Percentiles rank a stretch among this genome's conserved stretches.
phyloP scores from a whole-genome alignment of 2,329 filamentous ascomycete species.

The Paraconiothyrium brasiliense region DNA sequence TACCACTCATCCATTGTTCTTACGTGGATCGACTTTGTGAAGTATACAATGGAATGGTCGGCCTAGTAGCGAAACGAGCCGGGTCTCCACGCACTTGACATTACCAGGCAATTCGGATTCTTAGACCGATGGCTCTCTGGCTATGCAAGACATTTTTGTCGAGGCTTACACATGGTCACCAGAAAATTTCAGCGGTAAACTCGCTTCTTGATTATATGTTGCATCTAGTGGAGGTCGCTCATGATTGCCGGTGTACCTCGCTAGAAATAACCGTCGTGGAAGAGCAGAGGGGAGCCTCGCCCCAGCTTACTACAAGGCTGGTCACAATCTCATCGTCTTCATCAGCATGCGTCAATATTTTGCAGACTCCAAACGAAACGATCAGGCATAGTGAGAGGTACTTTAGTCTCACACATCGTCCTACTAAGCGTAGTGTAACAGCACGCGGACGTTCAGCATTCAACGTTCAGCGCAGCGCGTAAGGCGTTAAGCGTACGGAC shows the following conservation, averaged over 20 bases:
- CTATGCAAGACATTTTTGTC: neutral
- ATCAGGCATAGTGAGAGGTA: too few relatives aligned
- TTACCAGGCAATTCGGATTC: too few relatives aligned
- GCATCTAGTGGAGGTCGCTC: neutral
- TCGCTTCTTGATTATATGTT: neutral
- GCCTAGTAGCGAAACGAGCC: too few relatives aligned
- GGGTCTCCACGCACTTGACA: neutral
- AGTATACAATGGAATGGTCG: neutral
- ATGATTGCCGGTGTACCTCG: conserved; percentile 3
- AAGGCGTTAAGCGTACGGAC: conserved; percentile 8
- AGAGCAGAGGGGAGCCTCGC: neutral
- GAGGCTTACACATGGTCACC: conserved; percentile 1
- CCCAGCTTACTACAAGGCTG: conserved; percentile 10
- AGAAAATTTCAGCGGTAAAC: neutral
- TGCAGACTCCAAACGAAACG: neutral
- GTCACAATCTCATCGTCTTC: neutral
- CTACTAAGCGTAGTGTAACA: conserved; percentile 1
- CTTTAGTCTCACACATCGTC: neutral
- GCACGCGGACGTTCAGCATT: neutral
- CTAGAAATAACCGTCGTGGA: conserved; percentile 4
- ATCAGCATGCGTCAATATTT: conserved; percentile 3
- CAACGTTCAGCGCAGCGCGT: neutral
- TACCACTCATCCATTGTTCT: neutral
- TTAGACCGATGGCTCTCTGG: neutral
- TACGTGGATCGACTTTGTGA: neutral